Conservation (phyloP, 257 asterid species). For the Ilex asprella region DNA sequence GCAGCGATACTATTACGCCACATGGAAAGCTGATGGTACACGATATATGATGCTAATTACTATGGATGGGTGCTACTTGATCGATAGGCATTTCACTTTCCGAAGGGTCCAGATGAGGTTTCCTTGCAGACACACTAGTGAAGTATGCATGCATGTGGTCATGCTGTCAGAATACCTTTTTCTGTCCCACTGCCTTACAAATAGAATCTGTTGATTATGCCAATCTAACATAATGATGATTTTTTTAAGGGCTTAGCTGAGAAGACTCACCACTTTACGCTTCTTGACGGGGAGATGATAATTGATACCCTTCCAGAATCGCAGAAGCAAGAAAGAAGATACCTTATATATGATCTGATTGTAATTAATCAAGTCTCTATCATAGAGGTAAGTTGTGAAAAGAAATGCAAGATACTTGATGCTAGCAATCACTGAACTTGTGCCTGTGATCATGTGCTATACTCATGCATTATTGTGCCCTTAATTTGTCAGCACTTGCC, state of each 20-base stretch:
- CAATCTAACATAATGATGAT: constrained; percentile 7
- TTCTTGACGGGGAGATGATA: constrained; percentile 98
- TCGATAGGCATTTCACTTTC: constrained; percentile 81
- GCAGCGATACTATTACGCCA: constrained; percentile 92
- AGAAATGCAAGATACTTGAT: not conserved
- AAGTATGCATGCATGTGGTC: constrained; percentile 36
- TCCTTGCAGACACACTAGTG: constrained; percentile 67
- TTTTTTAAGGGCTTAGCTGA: constrained; percentile 56
- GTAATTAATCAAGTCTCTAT: constrained; percentile 64
- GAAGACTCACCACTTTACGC: constrained; percentile 78
- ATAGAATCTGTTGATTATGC: no score
- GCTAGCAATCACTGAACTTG: no score
- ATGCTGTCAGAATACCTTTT: no score
- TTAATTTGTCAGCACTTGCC: not conserved
- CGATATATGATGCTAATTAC: constrained; percentile 98
- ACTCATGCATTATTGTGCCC: not conserved
- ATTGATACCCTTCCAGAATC: constrained; percentile 85
- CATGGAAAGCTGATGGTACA: constrained; percentile 99
- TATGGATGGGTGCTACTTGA: constrained; percentile 88
- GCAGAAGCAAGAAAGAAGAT: constrained; percentile 79
- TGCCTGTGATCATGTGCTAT: no score
- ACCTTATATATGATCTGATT: constrained; percentile 97
- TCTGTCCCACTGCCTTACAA: no score
- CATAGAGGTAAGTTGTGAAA: constrained; percentile 57
- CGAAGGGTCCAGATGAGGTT: constrained; percentile 98